Percentiles rank a stretch among this genome's conserved stretches.
These are phyloP conservation scores for Aspergillus brasiliensis DNA, from an alignment of 2,329 filamentous ascomycete genomes.

Conservation along the genomic window DNA sequence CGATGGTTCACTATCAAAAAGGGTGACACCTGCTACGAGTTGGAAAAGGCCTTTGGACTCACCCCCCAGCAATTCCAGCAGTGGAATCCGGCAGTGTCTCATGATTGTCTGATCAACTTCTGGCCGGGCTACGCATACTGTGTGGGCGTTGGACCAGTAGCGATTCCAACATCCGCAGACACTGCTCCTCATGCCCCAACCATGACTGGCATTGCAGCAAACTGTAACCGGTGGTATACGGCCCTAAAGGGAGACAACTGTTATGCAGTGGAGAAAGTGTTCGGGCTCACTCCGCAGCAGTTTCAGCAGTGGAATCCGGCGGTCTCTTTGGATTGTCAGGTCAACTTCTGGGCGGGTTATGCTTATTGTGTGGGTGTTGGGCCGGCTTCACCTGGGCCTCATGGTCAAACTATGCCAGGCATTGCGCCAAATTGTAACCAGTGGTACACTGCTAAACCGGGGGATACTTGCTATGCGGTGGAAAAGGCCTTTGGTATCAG, in stretches of 20 bases:
- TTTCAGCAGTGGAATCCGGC: constrained; percentile 14
- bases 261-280: background rate
- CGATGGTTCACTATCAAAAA: constrained; percentile 14
- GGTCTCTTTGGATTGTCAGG: constrained; percentile 8
- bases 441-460: constrained; percentile 15
- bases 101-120: constrained; percentile 12
- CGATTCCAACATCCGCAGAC: background rate
- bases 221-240: constrained; percentile 16
- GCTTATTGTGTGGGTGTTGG: constrained; percentile 17
- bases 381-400: too few species aligned
- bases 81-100: constrained; percentile 13
- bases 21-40: constrained; percentile 10
- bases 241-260: constrained; percentile 15
- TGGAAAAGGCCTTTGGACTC: constrained; percentile 5
- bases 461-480: constrained; percentile 10
- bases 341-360: constrained; percentile 13
- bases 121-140: constrained; percentile 17
- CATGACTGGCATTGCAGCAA: constrained; percentile 6
- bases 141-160: constrained; percentile 9
- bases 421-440: constrained; percentile 10
- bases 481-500: constrained; percentile 1
- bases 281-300: constrained; percentile 5
- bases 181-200: constrained; percentile 2
- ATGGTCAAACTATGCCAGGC: constrained; percentile 8
- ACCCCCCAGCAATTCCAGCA: constrained; percentile 8